phyloP scores from a whole-genome alignment of 345 rosid genomes.

The Gossypium longicalyx region DNA sequence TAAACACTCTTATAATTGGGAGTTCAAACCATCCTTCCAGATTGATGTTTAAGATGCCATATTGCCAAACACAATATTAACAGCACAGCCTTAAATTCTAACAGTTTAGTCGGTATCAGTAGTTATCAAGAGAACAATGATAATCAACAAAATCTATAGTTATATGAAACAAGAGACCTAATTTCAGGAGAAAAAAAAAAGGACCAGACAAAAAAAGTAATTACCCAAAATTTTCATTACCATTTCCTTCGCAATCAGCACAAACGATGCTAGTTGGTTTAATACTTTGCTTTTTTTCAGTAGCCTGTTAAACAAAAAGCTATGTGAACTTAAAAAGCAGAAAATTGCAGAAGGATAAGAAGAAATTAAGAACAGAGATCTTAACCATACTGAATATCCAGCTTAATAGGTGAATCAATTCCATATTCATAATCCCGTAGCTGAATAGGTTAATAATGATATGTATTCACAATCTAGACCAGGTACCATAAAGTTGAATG shows the following conservation, averaged over 20 bases:
- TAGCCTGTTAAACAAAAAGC: conserved; percentile 44
- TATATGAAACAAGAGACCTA: neutral
- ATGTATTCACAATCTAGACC: neutral
- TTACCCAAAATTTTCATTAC: conserved; percentile 29
- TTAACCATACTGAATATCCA: neutral
- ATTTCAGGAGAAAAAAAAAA: neutral
- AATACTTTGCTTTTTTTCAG: conserved; percentile 26
- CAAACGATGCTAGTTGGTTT: conserved; percentile 59
- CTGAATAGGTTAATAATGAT: neutral
- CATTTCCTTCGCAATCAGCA: conserved; percentile 59
- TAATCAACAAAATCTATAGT: neutral
- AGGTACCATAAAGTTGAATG: neutral
- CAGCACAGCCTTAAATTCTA: too few relatives aligned
- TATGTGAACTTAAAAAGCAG: neutral
- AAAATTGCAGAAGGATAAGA: neutral
- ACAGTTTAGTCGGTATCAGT: too few relatives aligned
- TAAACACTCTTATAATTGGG: too few relatives aligned
- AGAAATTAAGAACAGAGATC: neutral
- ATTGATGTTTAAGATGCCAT: too few relatives aligned
- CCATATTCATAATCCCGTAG: neutral
- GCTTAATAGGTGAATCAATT: neutral
- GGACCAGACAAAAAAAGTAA: neutral
- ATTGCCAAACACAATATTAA: too few relatives aligned
- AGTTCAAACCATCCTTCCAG: neutral
- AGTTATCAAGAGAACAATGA: neutral